Percentiles rank a stretch among this genome's conserved stretches.
Conservation (phyloP, 2,329 filamentous ascomycete genomes). For the Corinectria fuckeliana region DNA sequence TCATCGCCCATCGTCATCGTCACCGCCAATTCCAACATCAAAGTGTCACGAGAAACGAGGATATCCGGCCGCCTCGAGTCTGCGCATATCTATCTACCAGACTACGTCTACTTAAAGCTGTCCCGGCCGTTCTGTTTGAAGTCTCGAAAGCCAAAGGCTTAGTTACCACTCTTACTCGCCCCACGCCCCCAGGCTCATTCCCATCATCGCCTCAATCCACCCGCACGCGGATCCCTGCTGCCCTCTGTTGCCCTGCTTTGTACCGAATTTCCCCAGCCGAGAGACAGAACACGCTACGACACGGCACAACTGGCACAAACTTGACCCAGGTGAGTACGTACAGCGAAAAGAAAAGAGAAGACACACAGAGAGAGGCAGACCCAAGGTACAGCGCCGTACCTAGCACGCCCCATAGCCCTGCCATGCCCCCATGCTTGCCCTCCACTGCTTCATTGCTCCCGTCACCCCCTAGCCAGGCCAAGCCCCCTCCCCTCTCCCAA, state of each 20-base stretch:
- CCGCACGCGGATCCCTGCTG: slow-evolving; percentile 38
- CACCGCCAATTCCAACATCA: no score
- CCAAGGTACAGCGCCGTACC: slow-evolving; percentile 22
- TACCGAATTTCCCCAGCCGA: slow-evolving; percentile 35
- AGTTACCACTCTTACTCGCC: slow-evolving; percentile 5
- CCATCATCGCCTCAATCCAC: slow-evolving; percentile 14
- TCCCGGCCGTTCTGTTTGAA: background rate
- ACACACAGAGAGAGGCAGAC: background rate
- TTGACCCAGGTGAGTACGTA: slow-evolving; percentile 27
- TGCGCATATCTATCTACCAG: background rate
- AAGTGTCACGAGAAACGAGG: slow-evolving; percentile 1
- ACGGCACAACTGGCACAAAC: slow-evolving; percentile 40
- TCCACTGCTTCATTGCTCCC: slow-evolving; percentile 23
- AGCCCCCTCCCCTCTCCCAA: slow-evolving; percentile 20
- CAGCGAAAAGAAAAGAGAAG: background rate
- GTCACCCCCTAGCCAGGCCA: no score
- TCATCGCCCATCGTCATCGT: background rate
- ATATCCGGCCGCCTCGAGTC: slow-evolving; percentile 4
- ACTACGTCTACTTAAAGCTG: background rate
- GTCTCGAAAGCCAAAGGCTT: background rate
- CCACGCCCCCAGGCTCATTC: background rate
- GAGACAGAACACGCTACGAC: slow-evolving; percentile 40
- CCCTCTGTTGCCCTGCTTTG: slow-evolving; percentile 33
- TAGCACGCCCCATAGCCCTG: slow-evolving; percentile 35
- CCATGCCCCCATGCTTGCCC: slow-evolving; percentile 31